Percentiles rank a stretch among this genome's conserved stretches.
phyloP scores from a whole-genome alignment of 257 asterid species.

The Parsonsia alboflavescens region DNA sequence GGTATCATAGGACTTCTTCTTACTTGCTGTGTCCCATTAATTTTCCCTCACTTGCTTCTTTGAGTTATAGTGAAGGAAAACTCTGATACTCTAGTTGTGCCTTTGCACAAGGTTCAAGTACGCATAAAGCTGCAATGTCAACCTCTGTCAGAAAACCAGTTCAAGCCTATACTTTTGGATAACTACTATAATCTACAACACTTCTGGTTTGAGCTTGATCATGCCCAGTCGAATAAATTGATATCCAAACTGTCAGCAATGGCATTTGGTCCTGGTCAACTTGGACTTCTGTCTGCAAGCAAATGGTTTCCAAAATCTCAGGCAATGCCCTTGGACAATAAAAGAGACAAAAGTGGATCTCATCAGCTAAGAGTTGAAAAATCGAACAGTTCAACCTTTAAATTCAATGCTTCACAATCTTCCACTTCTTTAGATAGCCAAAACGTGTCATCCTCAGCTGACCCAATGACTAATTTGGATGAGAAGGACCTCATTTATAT shows the following conservation, averaged over 20 bases:
- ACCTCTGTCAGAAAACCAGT: conserved; percentile 50
- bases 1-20: conserved; percentile 34
- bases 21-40: conserved; percentile 15
- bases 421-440: conserved; percentile 26
- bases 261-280: conserved; percentile 39
- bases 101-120: conserved; percentile 61
- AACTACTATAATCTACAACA: conserved; percentile 51
- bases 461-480: conserved; percentile 23
- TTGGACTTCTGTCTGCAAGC: conserved; percentile 24
- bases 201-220: conserved; percentile 90
- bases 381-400: conserved; percentile 28
- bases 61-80: background rate
- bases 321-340: conserved; percentile 23
- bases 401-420: conserved; percentile 27
- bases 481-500: conserved; percentile 42
- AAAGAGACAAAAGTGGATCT: conserved; percentile 32
- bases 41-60: background rate
- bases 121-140: conserved; percentile 52
- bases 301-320: conserved; percentile 14
- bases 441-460: conserved; percentile 23
- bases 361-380: conserved; percentile 29
- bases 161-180: conserved; percentile 64
- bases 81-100: conserved; percentile 6
- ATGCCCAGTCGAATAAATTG: conserved; percentile 63
- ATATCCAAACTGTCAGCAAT: conserved; percentile 44